phyloP scores from a whole-genome alignment of 495 filamentous ascomycete species.

The Viridothelium virens region DNA sequence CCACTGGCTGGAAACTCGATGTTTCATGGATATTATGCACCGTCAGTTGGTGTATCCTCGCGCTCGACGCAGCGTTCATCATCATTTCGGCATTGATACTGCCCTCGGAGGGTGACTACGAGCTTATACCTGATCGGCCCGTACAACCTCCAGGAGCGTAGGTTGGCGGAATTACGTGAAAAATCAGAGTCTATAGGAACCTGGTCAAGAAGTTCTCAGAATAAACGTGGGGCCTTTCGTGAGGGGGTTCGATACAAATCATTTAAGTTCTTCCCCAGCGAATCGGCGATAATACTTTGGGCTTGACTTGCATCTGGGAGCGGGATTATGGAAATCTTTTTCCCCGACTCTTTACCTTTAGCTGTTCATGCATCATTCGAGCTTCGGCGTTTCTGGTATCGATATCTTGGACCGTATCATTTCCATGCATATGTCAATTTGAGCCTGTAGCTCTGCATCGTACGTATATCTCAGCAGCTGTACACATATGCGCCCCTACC shows the following conservation, averaged over 20 bases:
- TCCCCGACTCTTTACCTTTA: too few species aligned
- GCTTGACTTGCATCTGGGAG: too few species aligned
- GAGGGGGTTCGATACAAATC: too few species aligned
- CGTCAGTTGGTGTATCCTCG: slow-evolving; percentile 58
- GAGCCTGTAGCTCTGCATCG: neutral
- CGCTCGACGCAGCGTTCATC: slow-evolving; percentile 55
- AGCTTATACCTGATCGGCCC: slow-evolving; percentile 50
- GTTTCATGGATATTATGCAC: slow-evolving; percentile 70
- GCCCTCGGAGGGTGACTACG: slow-evolving; percentile 79
- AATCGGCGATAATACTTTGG: too few species aligned
- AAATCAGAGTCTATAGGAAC: too few species aligned
- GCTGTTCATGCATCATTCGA: neutral
- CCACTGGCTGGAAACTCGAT: slow-evolving; percentile 75
- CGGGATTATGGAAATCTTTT: too few species aligned
- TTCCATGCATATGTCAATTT: neutral
- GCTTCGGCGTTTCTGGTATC: neutral
- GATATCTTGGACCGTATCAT: neutral
- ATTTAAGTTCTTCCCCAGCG: too few species aligned
- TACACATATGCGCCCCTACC: too few species aligned
- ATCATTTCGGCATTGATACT: slow-evolving; percentile 56
- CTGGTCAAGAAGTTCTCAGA: too few species aligned
- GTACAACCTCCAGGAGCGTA: neutral
- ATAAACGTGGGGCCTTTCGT: too few species aligned
- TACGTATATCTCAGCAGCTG: neutral
- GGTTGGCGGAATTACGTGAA: neutral